These are phyloP conservation scores for Austroboletus eburneus DNA, from an alignment of 768 basidiomycete species.

Conservation along the genomic window DNA sequence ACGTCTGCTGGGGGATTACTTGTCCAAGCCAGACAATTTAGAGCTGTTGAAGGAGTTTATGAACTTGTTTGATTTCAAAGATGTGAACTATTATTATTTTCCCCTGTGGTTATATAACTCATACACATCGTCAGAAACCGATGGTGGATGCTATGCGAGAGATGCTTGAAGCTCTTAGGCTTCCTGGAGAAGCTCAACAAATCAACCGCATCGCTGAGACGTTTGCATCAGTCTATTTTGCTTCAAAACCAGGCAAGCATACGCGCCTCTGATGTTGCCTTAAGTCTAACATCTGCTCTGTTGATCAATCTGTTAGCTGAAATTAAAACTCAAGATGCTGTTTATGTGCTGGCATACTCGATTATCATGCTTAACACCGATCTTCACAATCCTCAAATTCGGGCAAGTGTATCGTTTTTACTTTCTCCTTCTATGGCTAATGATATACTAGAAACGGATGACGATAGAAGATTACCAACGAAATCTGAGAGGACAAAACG, in stretches of 20 bases:
- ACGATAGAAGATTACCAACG: slow-evolving; percentile 88
- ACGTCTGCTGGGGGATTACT: slow-evolving; percentile 87
- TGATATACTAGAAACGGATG: slow-evolving; percentile 79
- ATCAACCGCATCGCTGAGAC: slow-evolving; percentile 92
- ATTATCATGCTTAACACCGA: slow-evolving; percentile 99
- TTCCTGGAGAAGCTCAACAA: slow-evolving; percentile 94
- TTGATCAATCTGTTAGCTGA: slow-evolving; percentile 50
- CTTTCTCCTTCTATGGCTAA: slow-evolving; percentile 2
- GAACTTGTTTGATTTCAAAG: slow-evolving; percentile 82
- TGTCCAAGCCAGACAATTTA: slow-evolving; percentile 83
- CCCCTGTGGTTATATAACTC: neutral
- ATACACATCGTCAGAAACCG: slow-evolving; percentile 60
- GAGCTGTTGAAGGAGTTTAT: slow-evolving; percentile 87
- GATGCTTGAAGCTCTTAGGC: slow-evolving; percentile 85
- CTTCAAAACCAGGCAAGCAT: slow-evolving; percentile 65
- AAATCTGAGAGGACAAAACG: slow-evolving; percentile 92
- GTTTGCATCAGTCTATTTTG: slow-evolving; percentile 89
- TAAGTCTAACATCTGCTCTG: neutral
- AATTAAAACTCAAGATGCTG: slow-evolving; percentile 87
- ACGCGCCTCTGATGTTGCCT: neutral
- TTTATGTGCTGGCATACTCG: slow-evolving; percentile 91
- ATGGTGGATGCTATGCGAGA: slow-evolving; percentile 96
- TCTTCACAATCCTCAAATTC: slow-evolving; percentile 88
- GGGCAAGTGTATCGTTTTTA: slow-evolving; percentile 46
- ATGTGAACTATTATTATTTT: slow-evolving; percentile 51